phyloP scores from a whole-genome alignment of 352 stramenopile genomes.

The Pythium utonaiense region DNA sequence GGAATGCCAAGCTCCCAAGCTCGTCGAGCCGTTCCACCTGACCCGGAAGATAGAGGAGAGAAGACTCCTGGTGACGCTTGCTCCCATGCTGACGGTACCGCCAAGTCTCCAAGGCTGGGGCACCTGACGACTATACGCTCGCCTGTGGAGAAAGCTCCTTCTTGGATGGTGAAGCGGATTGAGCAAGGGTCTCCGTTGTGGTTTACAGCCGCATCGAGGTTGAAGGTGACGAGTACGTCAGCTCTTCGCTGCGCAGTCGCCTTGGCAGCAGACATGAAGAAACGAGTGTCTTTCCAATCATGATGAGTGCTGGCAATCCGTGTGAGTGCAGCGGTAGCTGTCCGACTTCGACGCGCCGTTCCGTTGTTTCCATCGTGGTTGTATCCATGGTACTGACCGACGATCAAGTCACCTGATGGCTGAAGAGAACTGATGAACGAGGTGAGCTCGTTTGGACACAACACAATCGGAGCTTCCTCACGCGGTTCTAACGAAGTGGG shows the following conservation, averaged over 20 bases:
- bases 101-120: background rate
- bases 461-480: background rate
- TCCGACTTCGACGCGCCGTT: background rate
- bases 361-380: background rate
- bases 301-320: constrained; percentile 1
- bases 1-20: constrained; percentile 11
- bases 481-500: background rate
- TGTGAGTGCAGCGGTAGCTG: constrained; percentile 14
- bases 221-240: constrained; percentile 12
- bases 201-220: background rate
- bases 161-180: constrained; percentile 17
- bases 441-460: constrained; percentile 1
- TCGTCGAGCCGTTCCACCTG: background rate
- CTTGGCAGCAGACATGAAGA: constrained; percentile 40
- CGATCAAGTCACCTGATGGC: background rate
- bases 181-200: constrained; percentile 9
- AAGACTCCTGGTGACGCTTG: background rate
- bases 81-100: constrained; percentile 7
- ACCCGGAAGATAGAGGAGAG: background rate
- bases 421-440: constrained; percentile 11
- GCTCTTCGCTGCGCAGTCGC: constrained; percentile 8
- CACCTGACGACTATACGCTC: constrained; percentile 14
- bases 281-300: constrained; percentile 32
- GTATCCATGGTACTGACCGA: constrained; percentile 25
- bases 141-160: background rate